Conservation (phyloP, 768 basidiomycete species). For the Mycena kentingensis region DNA sequence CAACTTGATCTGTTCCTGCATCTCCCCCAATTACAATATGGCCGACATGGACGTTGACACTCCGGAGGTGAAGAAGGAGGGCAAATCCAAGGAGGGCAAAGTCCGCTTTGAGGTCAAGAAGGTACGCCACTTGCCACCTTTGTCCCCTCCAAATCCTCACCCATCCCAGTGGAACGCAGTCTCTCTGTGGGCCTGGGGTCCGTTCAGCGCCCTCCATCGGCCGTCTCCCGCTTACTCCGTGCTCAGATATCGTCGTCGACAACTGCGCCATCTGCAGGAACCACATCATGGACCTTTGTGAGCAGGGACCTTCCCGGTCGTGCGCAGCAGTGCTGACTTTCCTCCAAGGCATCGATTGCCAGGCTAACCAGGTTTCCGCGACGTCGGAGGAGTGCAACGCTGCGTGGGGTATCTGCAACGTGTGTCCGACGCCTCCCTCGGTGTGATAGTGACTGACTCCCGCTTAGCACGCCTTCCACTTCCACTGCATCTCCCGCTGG, state of each 20-base stretch:
- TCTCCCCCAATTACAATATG: too few species aligned
- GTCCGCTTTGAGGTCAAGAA: conserved; percentile 96
- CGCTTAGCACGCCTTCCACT: conserved; percentile 94
- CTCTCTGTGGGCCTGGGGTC: conserved; percentile 98
- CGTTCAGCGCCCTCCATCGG: conserved; percentile 20
- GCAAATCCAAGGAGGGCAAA: conserved; percentile 63
- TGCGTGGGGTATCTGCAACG: conserved; percentile 99
- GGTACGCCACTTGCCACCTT: conserved; percentile 45
- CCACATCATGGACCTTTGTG: conserved; percentile 99
- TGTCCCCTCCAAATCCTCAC: neutral
- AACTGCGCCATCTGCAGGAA: conserved; percentile 99
- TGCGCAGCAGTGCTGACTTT: neutral
- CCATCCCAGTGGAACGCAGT: conserved; percentile 95
- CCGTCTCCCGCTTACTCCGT: neutral
- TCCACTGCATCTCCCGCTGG: conserved; percentile 99
- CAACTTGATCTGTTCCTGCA: too few species aligned
- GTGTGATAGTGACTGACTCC: neutral
- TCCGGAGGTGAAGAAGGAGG: conserved; percentile 42
- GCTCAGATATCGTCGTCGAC: conserved; percentile 92
- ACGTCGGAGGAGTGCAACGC: conserved; percentile 97
- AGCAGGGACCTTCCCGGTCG: conserved; percentile 31
- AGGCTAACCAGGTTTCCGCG: conserved; percentile 97
- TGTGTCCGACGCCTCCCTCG: conserved; percentile 37
- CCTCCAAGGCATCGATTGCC: conserved; percentile 93
- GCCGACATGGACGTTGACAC: conserved; percentile 70